Evolutionary conservation across 2,329 filamentous ascomycete species (phyloP), one percentile per base, ranked within the genome.

Genomic region (Cercospora berteroae): DNA sequence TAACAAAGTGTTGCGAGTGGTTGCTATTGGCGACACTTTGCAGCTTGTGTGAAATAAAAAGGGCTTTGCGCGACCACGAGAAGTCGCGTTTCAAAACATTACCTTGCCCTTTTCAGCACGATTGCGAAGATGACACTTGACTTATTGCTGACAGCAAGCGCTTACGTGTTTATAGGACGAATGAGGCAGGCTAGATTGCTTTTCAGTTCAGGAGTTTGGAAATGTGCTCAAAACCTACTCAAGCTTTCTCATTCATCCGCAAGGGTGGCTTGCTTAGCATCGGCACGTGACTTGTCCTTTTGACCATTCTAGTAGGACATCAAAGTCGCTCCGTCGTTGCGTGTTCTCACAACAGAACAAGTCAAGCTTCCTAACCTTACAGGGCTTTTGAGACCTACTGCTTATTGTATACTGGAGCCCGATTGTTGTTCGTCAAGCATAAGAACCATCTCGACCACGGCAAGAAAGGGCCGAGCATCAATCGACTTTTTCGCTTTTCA

Each of bases 161-260:
- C 59, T 61, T 27, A 61, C 59, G 27, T 48, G 36, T 39, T 50
- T 50, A 50, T 48, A 50, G 48, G 48, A 36, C 5, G 33, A 16
- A 36, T 16, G 33, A 27, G 18, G 20, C 48, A 25, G 20, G 20
- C 4, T 3, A 25, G 39, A n/a, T 27, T 60, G 29, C 12, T 39
- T 29, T 7, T n/a, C 7, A 48, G 29, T 29, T 25, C 5, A 13
- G 33, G 23, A 52, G 23, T n/a, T 42, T 27, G 33, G 61, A 62
- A 65, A 67, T 63, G 50, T 67, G 66, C 66, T 67, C 66, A 67
- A 44, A 64, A 27, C 33, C 20, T 55, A 31, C 60, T 55, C 23
- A 65, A 65, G 31, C 56, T 65, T 66, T 64, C 66, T 66, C 67
- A 68, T 66, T 68, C 57, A 65, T 27, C 36, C 66, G 42, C 66